Evolutionary conservation across 257 asterid genomes (phyloP).

Genomic region (Solanum lignicaule): DNA sequence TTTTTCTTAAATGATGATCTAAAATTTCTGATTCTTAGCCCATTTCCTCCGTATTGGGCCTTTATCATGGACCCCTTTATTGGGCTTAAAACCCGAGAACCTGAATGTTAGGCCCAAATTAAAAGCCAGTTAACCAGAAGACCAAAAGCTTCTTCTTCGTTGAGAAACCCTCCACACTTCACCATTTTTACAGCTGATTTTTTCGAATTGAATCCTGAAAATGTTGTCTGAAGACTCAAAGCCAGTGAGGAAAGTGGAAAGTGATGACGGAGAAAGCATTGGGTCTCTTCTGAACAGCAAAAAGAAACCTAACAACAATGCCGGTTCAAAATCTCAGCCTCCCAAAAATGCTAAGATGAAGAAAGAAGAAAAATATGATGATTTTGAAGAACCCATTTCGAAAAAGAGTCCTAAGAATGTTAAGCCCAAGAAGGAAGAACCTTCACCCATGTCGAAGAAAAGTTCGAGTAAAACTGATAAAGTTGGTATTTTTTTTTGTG

Average conservation of each 20-base stretch:
- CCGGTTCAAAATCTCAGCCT: slow-evolving; percentile 16
- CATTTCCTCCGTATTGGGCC: neutral
- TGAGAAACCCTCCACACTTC: neutral
- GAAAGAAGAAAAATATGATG: slow-evolving; percentile 42
- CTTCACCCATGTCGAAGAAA: neutral
- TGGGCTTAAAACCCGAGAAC: neutral
- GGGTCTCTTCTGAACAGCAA: slow-evolving; percentile 16
- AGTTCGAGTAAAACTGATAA: slow-evolving; percentile 11
- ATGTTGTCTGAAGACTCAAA: slow-evolving; percentile 28
- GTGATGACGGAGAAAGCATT: slow-evolving; percentile 22
- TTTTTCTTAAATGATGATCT: too few relatives aligned
- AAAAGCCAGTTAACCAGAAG: neutral
- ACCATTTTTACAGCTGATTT: neutral
- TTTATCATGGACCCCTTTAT: neutral
- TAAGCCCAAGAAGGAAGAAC: neutral
- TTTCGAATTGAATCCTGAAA: neutral
- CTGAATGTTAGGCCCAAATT: neutral
- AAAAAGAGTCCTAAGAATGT: neutral
- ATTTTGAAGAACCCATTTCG: slow-evolving; percentile 24
- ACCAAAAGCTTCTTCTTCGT: neutral
- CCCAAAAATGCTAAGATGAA: slow-evolving; percentile 16
- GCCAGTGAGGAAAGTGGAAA: slow-evolving; percentile 24
- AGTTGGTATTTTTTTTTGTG: neutral
- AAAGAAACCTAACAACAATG: slow-evolving; percentile 27
- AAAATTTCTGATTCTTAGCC: neutral